Conservation (phyloP, 495 filamentous ascomycete genomes). For the Talaromyces proteolyticus region DNA sequence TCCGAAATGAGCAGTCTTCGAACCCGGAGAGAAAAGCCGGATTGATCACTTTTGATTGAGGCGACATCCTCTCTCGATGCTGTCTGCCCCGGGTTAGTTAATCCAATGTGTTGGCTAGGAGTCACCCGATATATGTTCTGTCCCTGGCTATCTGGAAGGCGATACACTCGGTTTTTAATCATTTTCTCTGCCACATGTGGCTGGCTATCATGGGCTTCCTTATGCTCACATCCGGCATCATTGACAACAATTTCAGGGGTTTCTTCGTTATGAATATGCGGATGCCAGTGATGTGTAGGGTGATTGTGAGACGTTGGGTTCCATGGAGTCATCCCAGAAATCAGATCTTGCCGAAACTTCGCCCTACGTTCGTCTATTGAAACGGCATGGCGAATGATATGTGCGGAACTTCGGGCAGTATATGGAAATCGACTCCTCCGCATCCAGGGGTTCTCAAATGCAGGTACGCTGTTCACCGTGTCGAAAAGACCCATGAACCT, state of each 20-base stretch:
- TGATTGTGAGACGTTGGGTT: conserved; percentile 19
- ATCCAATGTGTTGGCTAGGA: not conserved
- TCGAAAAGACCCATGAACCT: conserved; percentile 43
- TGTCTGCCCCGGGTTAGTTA: no score
- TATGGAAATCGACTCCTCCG: conserved; percentile 77
- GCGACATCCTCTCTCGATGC: conserved; percentile 12
- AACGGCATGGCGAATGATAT: conserved; percentile 65
- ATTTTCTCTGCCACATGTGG: not conserved
- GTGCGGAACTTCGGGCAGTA: conserved; percentile 70
- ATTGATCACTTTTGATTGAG: conserved; percentile 29
- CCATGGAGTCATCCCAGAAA: conserved; percentile 49
- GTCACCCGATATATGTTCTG: not conserved
- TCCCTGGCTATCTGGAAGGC: not conserved
- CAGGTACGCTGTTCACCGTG: conserved; percentile 72
- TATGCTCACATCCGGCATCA: not conserved
- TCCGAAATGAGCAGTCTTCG: conserved; percentile 22
- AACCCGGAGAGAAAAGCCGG: conserved; percentile 25
- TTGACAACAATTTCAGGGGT: not conserved
- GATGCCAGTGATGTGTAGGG: conserved; percentile 25
- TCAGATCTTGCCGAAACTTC: conserved; percentile 63
- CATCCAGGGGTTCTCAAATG: conserved; percentile 83
- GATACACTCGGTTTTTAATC: no score
- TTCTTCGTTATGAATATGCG: conserved; percentile 15
- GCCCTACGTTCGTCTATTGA: conserved; percentile 74
- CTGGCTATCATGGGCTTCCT: not conserved